Base-by-base conservation (phyloP, 2,329 filamentous ascomycete genomes). In the Fusarium lyarnte region DNA sequence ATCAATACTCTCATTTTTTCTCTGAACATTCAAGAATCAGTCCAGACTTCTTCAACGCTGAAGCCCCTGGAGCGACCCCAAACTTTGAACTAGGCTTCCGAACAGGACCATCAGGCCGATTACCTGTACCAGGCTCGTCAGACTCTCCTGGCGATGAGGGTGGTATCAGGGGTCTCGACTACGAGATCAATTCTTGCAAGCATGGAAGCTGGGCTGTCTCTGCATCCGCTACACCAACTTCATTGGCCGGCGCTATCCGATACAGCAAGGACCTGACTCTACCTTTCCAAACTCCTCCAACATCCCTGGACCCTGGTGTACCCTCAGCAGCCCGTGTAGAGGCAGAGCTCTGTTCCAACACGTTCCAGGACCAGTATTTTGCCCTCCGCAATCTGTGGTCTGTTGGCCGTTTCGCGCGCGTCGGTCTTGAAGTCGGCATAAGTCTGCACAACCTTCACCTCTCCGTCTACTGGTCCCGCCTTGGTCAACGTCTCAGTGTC, bases 391-490 rank as follows among this genome's bases (percentile, higher is more conserved):
- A 82, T 49, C 79, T 87, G 55, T 84, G 79, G 74, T 80, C 79
- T 41, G 72, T 83, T 47, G 84, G 85, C 39, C 76, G 79, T 13
- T 83, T 83, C 74, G 81, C 84, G 51, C 83, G 80, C 45, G 68
- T 85, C 21, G 85, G 85, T 16, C 76, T 87, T 38, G 85, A 87
- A 63, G 69, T 87, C 17, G 83, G 82, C 21, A 71, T 86, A 39
- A 82, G 81, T 55, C 77, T 78, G 5, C 79, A 80, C 68, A 82
- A 80, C 61, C 70, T 86, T n/a, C 82, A 85, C 63, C 63, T 86
- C 47, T 85, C 84, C 14, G 75, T 85, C 4, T 85, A 86, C 78
- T 85, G 84, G 84, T 85, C 85, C 4, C 82, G 84, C 3, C 80
- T 85, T 31, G 81, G 80, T 31, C 85, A 86, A 72, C 81, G 84